Evolutionary conservation across 2,329 filamentous ascomycete species (phyloP).

Genomic region (Dactylellina cionopaga): DNA sequence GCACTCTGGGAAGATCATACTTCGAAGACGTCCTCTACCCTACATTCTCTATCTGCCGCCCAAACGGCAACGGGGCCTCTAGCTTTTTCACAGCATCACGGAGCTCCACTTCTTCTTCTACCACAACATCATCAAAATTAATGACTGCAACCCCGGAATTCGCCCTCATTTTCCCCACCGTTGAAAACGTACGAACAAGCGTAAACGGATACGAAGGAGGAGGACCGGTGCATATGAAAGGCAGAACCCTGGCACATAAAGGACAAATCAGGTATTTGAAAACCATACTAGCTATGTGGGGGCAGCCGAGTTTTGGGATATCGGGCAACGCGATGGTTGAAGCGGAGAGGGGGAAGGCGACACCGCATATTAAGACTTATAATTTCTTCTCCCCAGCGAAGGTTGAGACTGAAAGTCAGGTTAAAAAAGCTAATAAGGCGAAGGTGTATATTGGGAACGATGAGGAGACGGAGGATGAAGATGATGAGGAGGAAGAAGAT

Average conservation of each 20-base stretch:
- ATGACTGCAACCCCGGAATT: slow-evolving; percentile 64
- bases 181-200: slow-evolving; percentile 78
- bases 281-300: slow-evolving; percentile 80
- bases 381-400: slow-evolving; percentile 57
- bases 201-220: slow-evolving; percentile 82
- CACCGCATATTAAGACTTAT: slow-evolving; percentile 91
- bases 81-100: slow-evolving; percentile 55
- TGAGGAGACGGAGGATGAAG: slow-evolving; percentile 56
- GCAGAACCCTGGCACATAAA: slow-evolving; percentile 73
- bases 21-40: slow-evolving; percentile 30
- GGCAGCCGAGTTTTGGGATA: slow-evolving; percentile 56
- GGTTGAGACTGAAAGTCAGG: slow-evolving; percentile 68
- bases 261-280: slow-evolving; percentile 79
- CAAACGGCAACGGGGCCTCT: slow-evolving; percentile 65
- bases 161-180: slow-evolving; percentile 82
- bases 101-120: slow-evolving; percentile 55
- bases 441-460: slow-evolving; percentile 55
- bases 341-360: slow-evolving; percentile 65
- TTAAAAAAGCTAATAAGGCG: slow-evolving; percentile 59
- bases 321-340: slow-evolving; percentile 5
- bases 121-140: slow-evolving; percentile 57
- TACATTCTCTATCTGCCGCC: slow-evolving; percentile 23
- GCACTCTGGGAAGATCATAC: slow-evolving; percentile 31
- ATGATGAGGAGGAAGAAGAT: slow-evolving; percentile 1
- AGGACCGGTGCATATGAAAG: slow-evolving; percentile 82